These are phyloP conservation scores for Aspergillus sparsus DNA, from an alignment of 495 filamentous ascomycete species.

Conservation along the genomic window DNA sequence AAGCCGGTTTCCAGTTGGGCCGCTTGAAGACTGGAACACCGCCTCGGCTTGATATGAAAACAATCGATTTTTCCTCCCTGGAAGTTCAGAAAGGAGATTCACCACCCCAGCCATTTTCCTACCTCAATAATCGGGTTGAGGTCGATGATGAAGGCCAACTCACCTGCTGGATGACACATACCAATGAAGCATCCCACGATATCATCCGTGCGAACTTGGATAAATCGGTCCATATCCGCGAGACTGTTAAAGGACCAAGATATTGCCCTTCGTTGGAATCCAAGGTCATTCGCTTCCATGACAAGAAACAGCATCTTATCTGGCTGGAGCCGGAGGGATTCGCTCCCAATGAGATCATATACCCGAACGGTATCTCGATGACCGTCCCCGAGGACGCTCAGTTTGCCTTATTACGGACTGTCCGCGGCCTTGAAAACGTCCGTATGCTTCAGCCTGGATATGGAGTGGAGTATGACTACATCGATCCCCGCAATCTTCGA, in stretches of 20 bases:
- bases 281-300: constrained; percentile 84
- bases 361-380: constrained; percentile 97
- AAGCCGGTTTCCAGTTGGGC: constrained; percentile 89
- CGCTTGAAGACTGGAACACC: constrained; percentile 95
- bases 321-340: constrained; percentile 99
- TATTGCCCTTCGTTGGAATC: constrained; percentile 96
- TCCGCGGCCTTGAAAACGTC: constrained; percentile 84
- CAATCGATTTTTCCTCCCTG: constrained; percentile 75
- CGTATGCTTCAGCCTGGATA: constrained; percentile 96
- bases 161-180: constrained; percentile 78
- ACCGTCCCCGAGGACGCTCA: constrained; percentile 88
- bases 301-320: constrained; percentile 78
- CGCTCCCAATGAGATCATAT: constrained; percentile 79
- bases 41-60: constrained; percentile 77
- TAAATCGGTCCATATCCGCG: constrained; percentile 92
- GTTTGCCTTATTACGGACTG: constrained; percentile 77
- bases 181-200: constrained; percentile 79
- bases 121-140: constrained; percentile 73
- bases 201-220: constrained; percentile 84
- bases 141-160: constrained; percentile 74
- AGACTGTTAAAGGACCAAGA: constrained; percentile 89
- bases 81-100: constrained; percentile 78
- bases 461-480: constrained; percentile 98
- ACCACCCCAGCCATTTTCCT: constrained; percentile 88
- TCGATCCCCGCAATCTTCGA: constrained; percentile 85